phyloP scores from a whole-genome alignment of 257 asterid genomes.

The Rehmannia glutinosa region DNA sequence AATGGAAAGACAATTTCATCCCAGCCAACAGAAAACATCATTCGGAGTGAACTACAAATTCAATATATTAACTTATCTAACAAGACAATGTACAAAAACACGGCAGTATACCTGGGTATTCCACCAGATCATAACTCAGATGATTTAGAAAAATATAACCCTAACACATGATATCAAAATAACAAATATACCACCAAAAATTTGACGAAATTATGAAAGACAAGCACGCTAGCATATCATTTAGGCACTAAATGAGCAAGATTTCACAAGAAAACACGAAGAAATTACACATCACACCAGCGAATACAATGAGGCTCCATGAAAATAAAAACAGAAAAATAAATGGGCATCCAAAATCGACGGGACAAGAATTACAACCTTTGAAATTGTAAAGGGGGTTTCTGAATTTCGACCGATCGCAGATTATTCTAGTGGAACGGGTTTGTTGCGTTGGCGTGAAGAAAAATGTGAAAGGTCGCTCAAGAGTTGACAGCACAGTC shows the following conservation, averaged over 20 bases:
- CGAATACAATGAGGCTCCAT: not conserved
- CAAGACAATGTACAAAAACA: not conserved
- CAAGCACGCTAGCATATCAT: not conserved
- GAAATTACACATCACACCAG: conserved; percentile 7
- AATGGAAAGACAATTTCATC: not conserved
- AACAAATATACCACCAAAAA: not conserved
- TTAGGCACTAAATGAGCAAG: not conserved
- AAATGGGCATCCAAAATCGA: not conserved
- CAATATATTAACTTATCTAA: too few species aligned
- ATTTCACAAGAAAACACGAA: not conserved
- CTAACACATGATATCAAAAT: conserved; percentile 12
- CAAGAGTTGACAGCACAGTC: conserved; percentile 19
- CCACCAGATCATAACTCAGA: not conserved
- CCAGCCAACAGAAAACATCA: not conserved
- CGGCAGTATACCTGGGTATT: not conserved
- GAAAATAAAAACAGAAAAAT: not conserved
- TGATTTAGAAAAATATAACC: not conserved
- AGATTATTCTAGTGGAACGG: not conserved
- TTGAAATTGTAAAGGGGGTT: not conserved
- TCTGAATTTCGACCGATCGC: not conserved
- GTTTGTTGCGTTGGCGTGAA: conserved; percentile 24
- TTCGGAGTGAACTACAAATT: not conserved
- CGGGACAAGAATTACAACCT: conserved; percentile 19
- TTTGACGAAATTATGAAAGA: not conserved
- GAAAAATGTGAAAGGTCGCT: conserved; percentile 22